Evolutionary conservation across 2,329 filamentous ascomycete species (phyloP).

Genomic region (Aspergillus ochraceus): DNA sequence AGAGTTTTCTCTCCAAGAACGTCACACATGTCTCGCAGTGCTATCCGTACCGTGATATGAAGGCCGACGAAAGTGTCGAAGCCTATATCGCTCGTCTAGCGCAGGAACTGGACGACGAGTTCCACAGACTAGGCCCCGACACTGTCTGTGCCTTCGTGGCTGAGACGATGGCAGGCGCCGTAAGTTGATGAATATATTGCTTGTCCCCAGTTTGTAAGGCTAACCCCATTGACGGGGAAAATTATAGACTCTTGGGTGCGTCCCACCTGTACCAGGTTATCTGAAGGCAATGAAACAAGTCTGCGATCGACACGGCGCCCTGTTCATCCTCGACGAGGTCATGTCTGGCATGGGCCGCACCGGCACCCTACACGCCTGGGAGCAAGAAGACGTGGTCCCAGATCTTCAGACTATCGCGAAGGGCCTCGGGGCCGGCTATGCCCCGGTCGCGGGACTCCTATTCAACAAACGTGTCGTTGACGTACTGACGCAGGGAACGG

Average conservation of each 20-base stretch:
- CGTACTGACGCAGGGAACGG: slow-evolving; percentile 43
- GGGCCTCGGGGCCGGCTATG: slow-evolving; percentile 55
- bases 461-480: slow-evolving; percentile 49
- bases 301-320: slow-evolving; percentile 56
- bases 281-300: slow-evolving; percentile 54
- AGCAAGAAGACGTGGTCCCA: slow-evolving; percentile 54
- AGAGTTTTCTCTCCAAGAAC: slow-evolving; percentile 29
- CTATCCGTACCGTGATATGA: slow-evolving; percentile 41
- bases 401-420: slow-evolving; percentile 61
- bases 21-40: slow-evolving; percentile 26
- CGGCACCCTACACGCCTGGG: slow-evolving; percentile 57
- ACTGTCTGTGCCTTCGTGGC: slow-evolving; percentile 49
- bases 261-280: slow-evolving; percentile 55
- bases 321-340: slow-evolving; percentile 50
- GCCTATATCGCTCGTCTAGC: slow-evolving; percentile 45
- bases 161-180: slow-evolving; percentile 52
- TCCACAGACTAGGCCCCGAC: slow-evolving; percentile 47
- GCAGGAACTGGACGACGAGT: slow-evolving; percentile 50
- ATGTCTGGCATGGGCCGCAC: slow-evolving; percentile 60
- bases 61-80: slow-evolving; percentile 37
- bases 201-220: not conserved
- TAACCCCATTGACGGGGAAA: slow-evolving; percentile 1
- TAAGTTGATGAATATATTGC: slow-evolving; percentile 22
- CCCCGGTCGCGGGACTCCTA: slow-evolving; percentile 55
- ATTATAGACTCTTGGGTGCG: slow-evolving; percentile 49